Percentiles rank a stretch among this genome's conserved stretches.
These are phyloP conservation scores for Daldinia grandis DNA, from an alignment of 495 filamentous ascomycete species.

Conservation along the genomic window DNA sequence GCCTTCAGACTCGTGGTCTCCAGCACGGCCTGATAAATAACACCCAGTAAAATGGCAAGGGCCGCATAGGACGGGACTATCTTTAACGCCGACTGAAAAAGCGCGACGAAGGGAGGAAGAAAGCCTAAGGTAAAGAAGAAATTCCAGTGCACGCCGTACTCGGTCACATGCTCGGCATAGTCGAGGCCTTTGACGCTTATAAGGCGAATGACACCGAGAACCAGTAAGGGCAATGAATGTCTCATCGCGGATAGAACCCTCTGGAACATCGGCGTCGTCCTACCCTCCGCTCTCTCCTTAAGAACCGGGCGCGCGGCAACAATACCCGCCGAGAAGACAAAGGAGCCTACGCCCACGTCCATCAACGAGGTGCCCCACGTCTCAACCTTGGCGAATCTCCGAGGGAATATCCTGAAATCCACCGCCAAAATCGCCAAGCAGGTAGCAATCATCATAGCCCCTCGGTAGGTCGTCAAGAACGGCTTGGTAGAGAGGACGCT, in stretches of 20 bases:
- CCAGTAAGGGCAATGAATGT: conserved; percentile 82
- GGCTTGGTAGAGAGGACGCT: conserved; percentile 79
- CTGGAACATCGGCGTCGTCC: conserved; percentile 55
- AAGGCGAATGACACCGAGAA: conserved; percentile 81
- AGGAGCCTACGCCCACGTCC: conserved; percentile 97
- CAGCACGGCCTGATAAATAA: conserved; percentile 75
- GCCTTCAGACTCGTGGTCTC: conserved; percentile 80
- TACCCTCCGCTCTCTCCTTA: conserved; percentile 67
- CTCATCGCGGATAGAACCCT: conserved; percentile 71
- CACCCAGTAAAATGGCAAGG: conserved; percentile 70
- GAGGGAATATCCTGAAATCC: conserved; percentile 91
- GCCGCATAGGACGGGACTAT: conserved; percentile 75
- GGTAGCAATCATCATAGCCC: conserved; percentile 91
- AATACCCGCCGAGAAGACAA: conserved; percentile 96
- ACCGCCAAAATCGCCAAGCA: conserved; percentile 95
- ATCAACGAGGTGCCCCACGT: conserved; percentile 98
- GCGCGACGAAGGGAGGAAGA: conserved; percentile 87
- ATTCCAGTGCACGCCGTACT: conserved; percentile 99
- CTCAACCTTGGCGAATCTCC: conserved; percentile 96
- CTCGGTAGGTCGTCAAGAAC: conserved; percentile 90
- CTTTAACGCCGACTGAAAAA: conserved; percentile 72
- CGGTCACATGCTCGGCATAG: conserved; percentile 96
- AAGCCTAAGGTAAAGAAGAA: conserved; percentile 98
- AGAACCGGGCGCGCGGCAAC: conserved; percentile 88
- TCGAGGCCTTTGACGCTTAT: conserved; percentile 92